Percentiles rank a stretch among this genome's conserved stretches.
Conservation (phyloP, 495 filamentous ascomycete species). For the Penicillium coprophilum region DNA sequence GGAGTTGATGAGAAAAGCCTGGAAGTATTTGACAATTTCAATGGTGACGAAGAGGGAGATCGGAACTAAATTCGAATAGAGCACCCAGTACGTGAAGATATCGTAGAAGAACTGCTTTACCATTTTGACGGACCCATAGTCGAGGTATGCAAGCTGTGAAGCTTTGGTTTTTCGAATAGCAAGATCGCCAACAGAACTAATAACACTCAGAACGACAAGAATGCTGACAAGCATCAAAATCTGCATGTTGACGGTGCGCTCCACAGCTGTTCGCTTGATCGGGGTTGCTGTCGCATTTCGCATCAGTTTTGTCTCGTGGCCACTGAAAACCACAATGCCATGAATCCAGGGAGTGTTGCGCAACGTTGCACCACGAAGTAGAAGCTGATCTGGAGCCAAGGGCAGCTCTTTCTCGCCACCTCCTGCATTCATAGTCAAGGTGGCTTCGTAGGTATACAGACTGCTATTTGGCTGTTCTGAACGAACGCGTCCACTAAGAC, state of each 20-base stretch:
- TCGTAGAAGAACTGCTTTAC: conserved; percentile 88
- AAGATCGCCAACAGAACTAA: conserved; percentile 90
- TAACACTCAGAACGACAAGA: conserved; percentile 76
- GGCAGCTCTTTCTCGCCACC: conserved; percentile 95
- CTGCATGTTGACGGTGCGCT: conserved; percentile 87
- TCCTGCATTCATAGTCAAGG: conserved; percentile 86
- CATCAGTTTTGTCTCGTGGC: conserved; percentile 99
- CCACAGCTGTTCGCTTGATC: conserved; percentile 95
- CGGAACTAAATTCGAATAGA: conserved; percentile 96
- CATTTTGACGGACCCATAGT: conserved; percentile 57
- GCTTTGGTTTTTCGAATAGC: conserved; percentile 64
- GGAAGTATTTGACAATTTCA: conserved; percentile 96
- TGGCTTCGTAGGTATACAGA: conserved; percentile 97
- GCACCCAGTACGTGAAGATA: conserved; percentile 96
- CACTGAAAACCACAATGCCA: conserved; percentile 95
- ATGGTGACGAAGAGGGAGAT: conserved; percentile 98
- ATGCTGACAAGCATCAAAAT: conserved; percentile 88
- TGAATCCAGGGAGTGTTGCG: conserved; percentile 98
- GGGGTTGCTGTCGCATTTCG: conserved; percentile 95
- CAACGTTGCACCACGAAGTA: conserved; percentile 90
- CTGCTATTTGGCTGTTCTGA: conserved; percentile 99
- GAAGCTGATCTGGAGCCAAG: conserved; percentile 75
- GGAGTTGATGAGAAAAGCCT: conserved; percentile 94
- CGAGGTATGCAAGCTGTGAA: conserved; percentile 67
- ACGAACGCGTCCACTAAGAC: conserved; percentile 79